These are phyloP conservation scores for Alisma plantagoaquatica DNA, from an alignment of 106 monocot genomes.

Conservation along the genomic window DNA sequence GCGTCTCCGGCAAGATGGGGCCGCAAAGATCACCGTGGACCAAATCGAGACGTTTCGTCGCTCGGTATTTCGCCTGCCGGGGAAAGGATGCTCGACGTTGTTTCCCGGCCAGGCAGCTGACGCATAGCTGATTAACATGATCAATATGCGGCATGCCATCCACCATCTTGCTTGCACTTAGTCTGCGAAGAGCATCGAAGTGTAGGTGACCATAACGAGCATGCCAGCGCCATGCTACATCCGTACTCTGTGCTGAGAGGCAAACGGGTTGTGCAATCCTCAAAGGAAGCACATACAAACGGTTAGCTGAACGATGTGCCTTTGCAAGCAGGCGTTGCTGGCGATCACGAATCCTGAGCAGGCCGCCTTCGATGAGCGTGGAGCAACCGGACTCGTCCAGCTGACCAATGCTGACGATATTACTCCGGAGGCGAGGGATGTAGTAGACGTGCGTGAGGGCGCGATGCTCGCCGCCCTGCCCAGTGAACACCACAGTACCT, in stretches of 20 bases:
- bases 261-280: not conserved
- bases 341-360: no score
- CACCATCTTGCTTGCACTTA: not conserved
- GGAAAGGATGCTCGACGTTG: not conserved
- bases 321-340: no score
- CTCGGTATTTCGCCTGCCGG: not conserved
- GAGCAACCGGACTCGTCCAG: no score
- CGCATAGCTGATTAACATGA: not conserved
- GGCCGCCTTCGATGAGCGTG: no score
- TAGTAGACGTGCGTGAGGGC: not conserved
- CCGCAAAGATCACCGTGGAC: not conserved
- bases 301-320: not conserved
- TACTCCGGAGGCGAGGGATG: not conserved
- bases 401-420: no score
- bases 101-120: not conserved
- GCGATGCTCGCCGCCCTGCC: conserved; percentile 3
- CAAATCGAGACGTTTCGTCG: not conserved
- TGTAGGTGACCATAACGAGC: not conserved
- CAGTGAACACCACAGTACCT: not conserved
- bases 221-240: no score
- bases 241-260: not conserved
- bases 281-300: not conserved
- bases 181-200: not conserved
- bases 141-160: no score
- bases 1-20: no score